These are phyloP conservation scores for Camelina laxa DNA, from an alignment of 345 rosid genomes.

Conservation along the genomic window DNA sequence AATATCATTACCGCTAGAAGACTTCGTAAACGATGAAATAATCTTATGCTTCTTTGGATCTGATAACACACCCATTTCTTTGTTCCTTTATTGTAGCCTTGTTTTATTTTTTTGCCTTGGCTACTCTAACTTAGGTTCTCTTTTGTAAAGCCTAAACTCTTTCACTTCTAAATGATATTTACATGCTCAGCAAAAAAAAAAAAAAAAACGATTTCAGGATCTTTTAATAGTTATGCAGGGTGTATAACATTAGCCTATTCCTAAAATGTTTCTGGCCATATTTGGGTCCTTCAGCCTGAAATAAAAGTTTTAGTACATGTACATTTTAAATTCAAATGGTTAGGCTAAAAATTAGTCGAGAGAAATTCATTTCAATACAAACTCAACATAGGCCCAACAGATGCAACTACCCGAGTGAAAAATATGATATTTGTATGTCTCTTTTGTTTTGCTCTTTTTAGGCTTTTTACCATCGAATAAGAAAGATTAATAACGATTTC, in stretches of 20 bases:
- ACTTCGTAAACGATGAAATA: no score
- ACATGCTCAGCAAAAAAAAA: no score
- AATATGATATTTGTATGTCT: background rate
- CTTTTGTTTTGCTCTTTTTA: background rate
- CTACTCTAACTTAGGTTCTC: no score
- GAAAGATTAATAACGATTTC: no score
- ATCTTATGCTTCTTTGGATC: no score
- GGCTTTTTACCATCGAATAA: background rate
- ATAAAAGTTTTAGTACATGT: background rate
- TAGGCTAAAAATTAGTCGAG: background rate
- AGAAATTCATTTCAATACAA: background rate
- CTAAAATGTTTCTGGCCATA: background rate
- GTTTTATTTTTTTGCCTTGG: no score
- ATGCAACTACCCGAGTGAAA: background rate
- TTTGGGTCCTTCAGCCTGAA: slow-evolving; percentile 10
- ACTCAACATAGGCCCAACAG: slow-evolving; percentile 12
- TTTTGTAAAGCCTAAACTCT: no score
- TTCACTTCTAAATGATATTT: no score
- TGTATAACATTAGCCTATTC: background rate
- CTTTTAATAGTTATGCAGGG: slow-evolving; percentile 6
- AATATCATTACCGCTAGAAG: no score
- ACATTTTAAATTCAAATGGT: background rate
- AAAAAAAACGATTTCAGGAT: no score
- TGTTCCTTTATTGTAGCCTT: no score
- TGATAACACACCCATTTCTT: no score